Evolutionary conservation across 1,284 basidiomycete species (phyloP), one percentile per base, ranked within the genome.

Genomic region (Butyriboletus appendiculatus): DNA sequence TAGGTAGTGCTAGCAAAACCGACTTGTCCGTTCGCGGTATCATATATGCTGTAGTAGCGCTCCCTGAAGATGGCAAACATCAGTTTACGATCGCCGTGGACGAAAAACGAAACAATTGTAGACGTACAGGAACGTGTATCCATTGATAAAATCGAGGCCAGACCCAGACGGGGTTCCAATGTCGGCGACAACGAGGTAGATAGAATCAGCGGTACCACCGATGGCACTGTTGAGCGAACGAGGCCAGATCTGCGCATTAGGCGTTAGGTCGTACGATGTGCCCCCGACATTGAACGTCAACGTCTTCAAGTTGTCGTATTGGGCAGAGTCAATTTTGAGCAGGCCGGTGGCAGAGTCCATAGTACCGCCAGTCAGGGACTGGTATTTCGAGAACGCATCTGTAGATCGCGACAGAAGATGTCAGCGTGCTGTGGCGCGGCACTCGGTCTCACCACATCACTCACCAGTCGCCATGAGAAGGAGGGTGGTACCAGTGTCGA

Each of bases 231-330:
- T 82, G 55, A 78, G 69, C 35, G 68, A 56, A 52, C 79, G 76
- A 5, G 81, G 81, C 77, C 78, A 82, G 61, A 80, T 77, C 64
- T 82, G 81, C 4, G 75, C 81, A 59, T 82, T 77, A 2, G 76
- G 61, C 6, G 73, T 75, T 20, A 82, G 62, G 58, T 75, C 67
- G 64, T 71, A 73, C 40, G 68, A 65, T 58, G 77, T 56, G 39
- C 42, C 14, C 14, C 72, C 74, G 47, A 80, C 72, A 35, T 64
- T 16, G 40, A 63, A 64, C 10, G 37, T 28, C n/a, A 64, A 22
- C 0, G 39, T 3, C 42, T 57, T 1, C 49, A 63, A 10, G 1
- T 15, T 33, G 14, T 2, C 2, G 26, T 58, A 84, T 59, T 54
- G 69, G 7, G 52, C 41, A 3, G 69, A 48, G 0, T 70, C 72